A percentile compares a stretch with the other conserved stretches of the same genome.
phyloP scores from a whole-genome alignment of 148 eudicot genomes.

The Agrostemma githago region DNA sequence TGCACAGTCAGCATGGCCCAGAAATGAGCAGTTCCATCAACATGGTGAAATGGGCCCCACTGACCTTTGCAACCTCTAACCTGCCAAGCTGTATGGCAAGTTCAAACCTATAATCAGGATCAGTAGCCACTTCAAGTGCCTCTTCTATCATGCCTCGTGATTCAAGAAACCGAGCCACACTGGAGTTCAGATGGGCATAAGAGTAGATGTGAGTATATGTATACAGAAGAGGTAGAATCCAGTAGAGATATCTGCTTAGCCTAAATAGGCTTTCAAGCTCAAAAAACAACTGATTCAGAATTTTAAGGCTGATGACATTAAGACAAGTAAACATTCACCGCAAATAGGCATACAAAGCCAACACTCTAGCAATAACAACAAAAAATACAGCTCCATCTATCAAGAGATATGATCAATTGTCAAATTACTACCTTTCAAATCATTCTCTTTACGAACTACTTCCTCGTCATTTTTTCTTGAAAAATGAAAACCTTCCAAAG shows the following conservation, averaged over 20 bases:
- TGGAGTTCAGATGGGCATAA: conserved; percentile 7
- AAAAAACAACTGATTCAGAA: not conserved
- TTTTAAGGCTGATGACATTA: not conserved
- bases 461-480: not conserved
- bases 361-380: not conserved
- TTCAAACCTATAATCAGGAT: conserved; percentile 98
- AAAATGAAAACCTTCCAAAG: not conserved
- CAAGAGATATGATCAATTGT: not conserved
- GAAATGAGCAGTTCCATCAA: conserved; percentile 2
- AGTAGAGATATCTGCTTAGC: not conserved
- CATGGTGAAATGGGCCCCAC: conserved; percentile 7
- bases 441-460: not conserved
- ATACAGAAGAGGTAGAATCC: not conserved
- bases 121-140: conserved; percentile 96
- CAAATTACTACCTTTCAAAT: not conserved
- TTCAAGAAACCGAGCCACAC: conserved; percentile 96
- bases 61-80: conserved; percentile 83
- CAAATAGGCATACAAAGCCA: not conserved
- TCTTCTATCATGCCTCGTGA: conserved; percentile 90
- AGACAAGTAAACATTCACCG: not conserved
- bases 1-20: conserved; percentile 12
- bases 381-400: not conserved
- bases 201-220: not conserved
- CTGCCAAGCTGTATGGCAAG: conserved; percentile 94
- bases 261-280: not conserved